Evolutionary conservation across 1,284 basidiomycete genomes (phyloP).

Genomic region (Trichosporon coremiiforme): DNA sequence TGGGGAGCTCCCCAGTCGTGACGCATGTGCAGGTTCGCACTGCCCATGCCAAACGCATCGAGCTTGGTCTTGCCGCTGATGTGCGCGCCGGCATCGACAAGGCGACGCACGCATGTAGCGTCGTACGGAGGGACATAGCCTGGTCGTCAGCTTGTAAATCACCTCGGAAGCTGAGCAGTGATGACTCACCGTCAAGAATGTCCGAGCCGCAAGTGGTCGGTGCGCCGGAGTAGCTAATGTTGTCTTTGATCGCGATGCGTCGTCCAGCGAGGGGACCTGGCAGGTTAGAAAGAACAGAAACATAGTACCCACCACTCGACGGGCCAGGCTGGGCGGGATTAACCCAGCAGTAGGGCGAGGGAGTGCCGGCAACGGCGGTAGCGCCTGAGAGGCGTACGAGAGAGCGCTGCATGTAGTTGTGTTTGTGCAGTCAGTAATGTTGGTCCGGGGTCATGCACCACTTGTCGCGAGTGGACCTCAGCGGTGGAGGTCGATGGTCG

Average conservation of each 20-base stretch:
- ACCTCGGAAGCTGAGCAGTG: conserved; percentile 10
- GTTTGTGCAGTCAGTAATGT: background rate
- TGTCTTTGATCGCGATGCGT: conserved; percentile 76
- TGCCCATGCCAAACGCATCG: conserved; percentile 98
- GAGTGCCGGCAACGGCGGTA: background rate
- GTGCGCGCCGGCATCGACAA: conserved; percentile 68
- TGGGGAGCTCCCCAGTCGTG: conserved; percentile 61
- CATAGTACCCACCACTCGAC: conserved; percentile 28
- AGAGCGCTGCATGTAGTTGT: conserved; percentile 12
- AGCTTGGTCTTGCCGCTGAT: conserved; percentile 90
- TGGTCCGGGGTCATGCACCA: background rate
- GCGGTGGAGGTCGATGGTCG: conserved; percentile 10
- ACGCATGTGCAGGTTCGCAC: conserved; percentile 42
- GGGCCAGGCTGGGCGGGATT: conserved; percentile 27
- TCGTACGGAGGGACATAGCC: conserved; percentile 80
- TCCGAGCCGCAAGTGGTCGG: conserved; percentile 78
- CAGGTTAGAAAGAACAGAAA: conserved; percentile 7
- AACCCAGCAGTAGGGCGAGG: conserved; percentile 46
- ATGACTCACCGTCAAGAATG: conserved; percentile 65
- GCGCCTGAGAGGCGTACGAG: conserved; percentile 16
- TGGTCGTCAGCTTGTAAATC: conserved; percentile 42
- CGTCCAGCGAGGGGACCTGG: conserved; percentile 42
- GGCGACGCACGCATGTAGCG: conserved; percentile 74
- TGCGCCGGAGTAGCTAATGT: conserved; percentile 70
- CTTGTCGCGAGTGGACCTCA: background rate